phyloP scores from a whole-genome alignment of 2,329 filamentous ascomycete species.

The Madurella fahalii region DNA sequence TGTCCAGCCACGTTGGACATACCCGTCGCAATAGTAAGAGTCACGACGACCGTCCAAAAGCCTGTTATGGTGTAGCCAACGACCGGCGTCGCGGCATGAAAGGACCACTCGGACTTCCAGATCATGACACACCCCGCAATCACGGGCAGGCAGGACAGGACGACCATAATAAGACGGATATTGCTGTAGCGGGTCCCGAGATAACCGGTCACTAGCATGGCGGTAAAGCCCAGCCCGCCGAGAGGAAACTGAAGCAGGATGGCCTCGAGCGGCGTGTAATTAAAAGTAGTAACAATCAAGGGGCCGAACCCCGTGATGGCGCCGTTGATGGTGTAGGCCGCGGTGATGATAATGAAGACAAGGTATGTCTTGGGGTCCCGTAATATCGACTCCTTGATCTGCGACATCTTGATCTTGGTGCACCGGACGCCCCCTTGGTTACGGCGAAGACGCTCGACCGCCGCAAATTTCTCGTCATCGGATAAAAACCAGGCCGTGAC shows the following conservation, averaged over 20 bases:
- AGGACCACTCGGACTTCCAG: slow-evolving; percentile 63
- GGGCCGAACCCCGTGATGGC: slow-evolving; percentile 68
- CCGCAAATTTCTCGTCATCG: slow-evolving; percentile 57
- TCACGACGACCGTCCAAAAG: slow-evolving; percentile 68
- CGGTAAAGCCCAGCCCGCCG: slow-evolving; percentile 62
- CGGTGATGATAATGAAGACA: slow-evolving; percentile 63
- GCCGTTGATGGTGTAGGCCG: slow-evolving; percentile 66
- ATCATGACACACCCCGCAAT: slow-evolving; percentile 72
- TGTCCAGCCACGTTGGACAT: slow-evolving; percentile 69
- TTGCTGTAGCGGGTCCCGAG: slow-evolving; percentile 58
- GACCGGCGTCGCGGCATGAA: slow-evolving; percentile 62
- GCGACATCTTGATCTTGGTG: slow-evolving; percentile 54
- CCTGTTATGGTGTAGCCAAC: slow-evolving; percentile 69
- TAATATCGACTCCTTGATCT: slow-evolving; percentile 56
- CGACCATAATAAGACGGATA: slow-evolving; percentile 60
- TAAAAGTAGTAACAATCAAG: slow-evolving; percentile 68
- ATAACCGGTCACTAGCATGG: slow-evolving; percentile 63
- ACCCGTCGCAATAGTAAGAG: slow-evolving; percentile 48
- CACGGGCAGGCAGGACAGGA: slow-evolving; percentile 66
- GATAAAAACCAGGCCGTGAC: slow-evolving; percentile 66
- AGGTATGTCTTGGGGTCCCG: slow-evolving; percentile 61
- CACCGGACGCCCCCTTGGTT: slow-evolving; percentile 62
- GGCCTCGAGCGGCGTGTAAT: slow-evolving; percentile 58
- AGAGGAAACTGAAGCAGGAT: slow-evolving; percentile 74
- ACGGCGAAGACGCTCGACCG: slow-evolving; percentile 58